Base-by-base conservation (phyloP, 768 basidiomycete genomes). In the Russula sp. region DNA sequence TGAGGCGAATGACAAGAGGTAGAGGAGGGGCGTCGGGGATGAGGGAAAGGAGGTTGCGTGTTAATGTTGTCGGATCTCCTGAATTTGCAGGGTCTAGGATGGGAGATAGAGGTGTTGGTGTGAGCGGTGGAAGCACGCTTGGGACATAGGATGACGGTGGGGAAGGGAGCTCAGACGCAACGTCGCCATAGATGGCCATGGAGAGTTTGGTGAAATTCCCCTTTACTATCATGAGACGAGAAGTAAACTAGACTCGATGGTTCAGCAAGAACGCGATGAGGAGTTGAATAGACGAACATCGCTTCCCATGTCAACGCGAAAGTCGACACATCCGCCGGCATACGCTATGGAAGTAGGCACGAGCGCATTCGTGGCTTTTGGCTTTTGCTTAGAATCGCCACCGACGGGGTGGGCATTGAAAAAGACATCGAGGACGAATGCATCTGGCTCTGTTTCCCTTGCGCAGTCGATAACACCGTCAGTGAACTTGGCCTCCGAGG, bases 191-290 rank as follows among this genome's bases (percentile, higher is more conserved):
- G 64, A 81, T 77, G 16, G 88, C 87, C 69, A 89, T 76, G 14
- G 89, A 89, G 22, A 89, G 75, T 63, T 76, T 77, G 55, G 83
- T 76, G 72, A 90, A 92, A 40, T 82, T 77, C n/a, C 90, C 91
- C 70, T 86, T 87, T 66, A 93, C 79, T 62, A 92, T 88, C 81
- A 93, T 85, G 34, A 92, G 78, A 50, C 90, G 86, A 24, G 90
- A 90, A 4, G 86, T 83, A 72, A 82, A 85, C 87, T 90, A 71
- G 20, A 60, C 34, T 38, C 28, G 34, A 49, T 57, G 24, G 22
- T 26, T 50, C 54, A 63, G 58, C 52, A 52, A 42, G 36, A 61
- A 51, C 61, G 61, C 7, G 22, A 30, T 10, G 53, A 55, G 46
- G 14, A 16, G n/a, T 10, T 10, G 24, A 4, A 16, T 14, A 22